These are phyloP conservation scores for Saccharum hybrid DNA, from an alignment of 202 grass and related monocot genomes.

Conservation along the genomic window DNA sequence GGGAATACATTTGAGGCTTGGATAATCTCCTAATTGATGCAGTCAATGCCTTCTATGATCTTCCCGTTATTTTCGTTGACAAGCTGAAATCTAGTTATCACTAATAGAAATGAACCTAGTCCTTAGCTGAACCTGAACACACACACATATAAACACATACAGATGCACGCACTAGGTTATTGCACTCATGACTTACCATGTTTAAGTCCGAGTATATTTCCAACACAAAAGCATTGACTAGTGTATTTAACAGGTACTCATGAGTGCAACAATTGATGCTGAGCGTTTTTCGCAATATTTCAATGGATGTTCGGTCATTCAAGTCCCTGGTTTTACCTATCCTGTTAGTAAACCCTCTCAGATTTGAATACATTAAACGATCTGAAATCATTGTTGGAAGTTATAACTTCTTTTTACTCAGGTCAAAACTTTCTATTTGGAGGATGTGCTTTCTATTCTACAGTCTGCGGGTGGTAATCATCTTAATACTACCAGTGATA, in stretches of 20 bases:
- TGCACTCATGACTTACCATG: neutral
- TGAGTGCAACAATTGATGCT: constrained; percentile 96
- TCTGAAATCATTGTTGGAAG: constrained; percentile 38
- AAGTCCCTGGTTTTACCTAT: constrained; percentile 96
- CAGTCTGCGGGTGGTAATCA: constrained; percentile 67
- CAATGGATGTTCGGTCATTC: constrained; percentile 87
- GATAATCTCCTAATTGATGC: neutral
- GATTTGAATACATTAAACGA: constrained; percentile 24
- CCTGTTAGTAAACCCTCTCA: constrained; percentile 63
- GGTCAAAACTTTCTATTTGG: constrained; percentile 96
- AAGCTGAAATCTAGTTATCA: too few species aligned
- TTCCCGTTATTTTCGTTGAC: neutral
- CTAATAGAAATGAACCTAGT: too few species aligned
- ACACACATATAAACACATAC: too few species aligned
- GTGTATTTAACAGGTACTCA: constrained; percentile 74
- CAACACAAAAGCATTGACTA: constrained; percentile 34
- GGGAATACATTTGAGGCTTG: neutral
- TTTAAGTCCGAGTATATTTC: constrained; percentile 15
- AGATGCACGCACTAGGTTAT: too few species aligned
- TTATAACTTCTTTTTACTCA: constrained; percentile 46
- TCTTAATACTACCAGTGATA: constrained; percentile 54
- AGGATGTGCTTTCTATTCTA: constrained; percentile 91
- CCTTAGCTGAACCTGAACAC: too few species aligned
- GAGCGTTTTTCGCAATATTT: constrained; percentile 93
- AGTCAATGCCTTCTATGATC: neutral